Base-by-base conservation (phyloP, 139 green algal genomes). In the Tetraselmis chui region DNA sequence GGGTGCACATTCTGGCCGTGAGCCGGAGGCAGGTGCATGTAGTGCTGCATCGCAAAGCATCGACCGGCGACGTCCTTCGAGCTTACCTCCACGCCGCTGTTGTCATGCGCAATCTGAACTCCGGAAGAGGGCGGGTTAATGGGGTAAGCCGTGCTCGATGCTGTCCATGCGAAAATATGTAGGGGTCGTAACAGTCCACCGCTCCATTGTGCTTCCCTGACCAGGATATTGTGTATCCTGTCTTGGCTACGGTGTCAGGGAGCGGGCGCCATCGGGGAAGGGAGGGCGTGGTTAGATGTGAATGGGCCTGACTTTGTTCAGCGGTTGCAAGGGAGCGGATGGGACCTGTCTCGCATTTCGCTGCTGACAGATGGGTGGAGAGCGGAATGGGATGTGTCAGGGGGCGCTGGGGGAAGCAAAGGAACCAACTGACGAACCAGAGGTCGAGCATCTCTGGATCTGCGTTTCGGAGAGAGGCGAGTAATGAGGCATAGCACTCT, bases 271-370 rank as follows among this genome's bases (percentile, higher is more conserved):
- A 23, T 89, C 31, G 67, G 28, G 0, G 78, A 77, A n/a, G n/a
- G n/a, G n/a, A n/a, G n/a, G n/a, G n/a, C n/a, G n/a, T n/a, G n/a
- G n/a, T n/a, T n/a, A n/a, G n/a, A n/a, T n/a, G n/a, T n/a, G n/a
- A n/a, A n/a, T n/a, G n/a, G n/a, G n/a, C n/a, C n/a, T n/a, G n/a
- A n/a, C n/a, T n/a, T n/a, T n/a, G n/a, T n/a, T n/a, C n/a, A n/a
- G 28, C 79, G 89, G 29, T 77, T 91, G 29, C 25, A 11, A 2
- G 78, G 79, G 76, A 80, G 83, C 0, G 88, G 88, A 0, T 91
- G 88, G 88, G 78, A 85, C 0, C 30, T 81, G 11, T 81, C 81
- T 2, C 86, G 86, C 1, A 59, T 91, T 76, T 81, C 82, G 23
- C 84, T 91, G 79, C 76, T 67, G 11, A 67, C 45, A 5, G 45